Evolutionary conservation across 805 yeast genomes (phyloP).

Genomic region (Candida taoyuanica): DNA sequence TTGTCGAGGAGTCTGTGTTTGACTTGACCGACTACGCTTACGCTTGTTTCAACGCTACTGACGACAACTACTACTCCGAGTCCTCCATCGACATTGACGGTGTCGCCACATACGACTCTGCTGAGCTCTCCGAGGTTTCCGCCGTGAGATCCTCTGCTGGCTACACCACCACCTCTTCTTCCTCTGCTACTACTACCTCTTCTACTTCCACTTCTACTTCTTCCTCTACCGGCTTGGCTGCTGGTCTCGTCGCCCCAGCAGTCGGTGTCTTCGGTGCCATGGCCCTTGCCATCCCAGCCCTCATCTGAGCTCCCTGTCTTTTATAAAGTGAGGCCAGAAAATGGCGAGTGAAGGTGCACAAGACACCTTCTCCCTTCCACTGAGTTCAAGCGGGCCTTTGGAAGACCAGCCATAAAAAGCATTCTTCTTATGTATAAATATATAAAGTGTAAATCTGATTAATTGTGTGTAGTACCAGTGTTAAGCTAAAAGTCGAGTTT

Average conservation of each 20-base stretch:
- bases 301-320: no score
- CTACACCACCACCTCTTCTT: conserved; percentile 10
- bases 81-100: conserved; percentile 23
- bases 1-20: conserved; percentile 39
- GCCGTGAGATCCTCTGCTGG: conserved; percentile 21
- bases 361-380: no score
- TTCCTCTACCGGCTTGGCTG: conserved; percentile 17
- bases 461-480: no score
- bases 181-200: conserved; percentile 16
- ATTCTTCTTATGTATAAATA: no score
- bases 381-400: no score
- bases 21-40: conserved; percentile 31
- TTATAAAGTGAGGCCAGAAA: no score
- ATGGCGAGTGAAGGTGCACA: no score
- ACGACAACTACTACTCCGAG: conserved; percentile 34
- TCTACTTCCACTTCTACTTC: conserved; percentile 6
- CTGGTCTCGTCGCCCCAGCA: conserved; percentile 17
- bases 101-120: conserved; percentile 24
- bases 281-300: conserved; percentile 20
- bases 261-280: conserved; percentile 22
- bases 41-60: conserved; percentile 40
- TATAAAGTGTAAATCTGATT: no score
- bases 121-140: conserved; percentile 12
- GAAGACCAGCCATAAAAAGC: no score
- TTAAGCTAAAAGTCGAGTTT: no score